Base-by-base conservation (phyloP, 495 filamentous ascomycete genomes). In the Zalerion maritima region DNA sequence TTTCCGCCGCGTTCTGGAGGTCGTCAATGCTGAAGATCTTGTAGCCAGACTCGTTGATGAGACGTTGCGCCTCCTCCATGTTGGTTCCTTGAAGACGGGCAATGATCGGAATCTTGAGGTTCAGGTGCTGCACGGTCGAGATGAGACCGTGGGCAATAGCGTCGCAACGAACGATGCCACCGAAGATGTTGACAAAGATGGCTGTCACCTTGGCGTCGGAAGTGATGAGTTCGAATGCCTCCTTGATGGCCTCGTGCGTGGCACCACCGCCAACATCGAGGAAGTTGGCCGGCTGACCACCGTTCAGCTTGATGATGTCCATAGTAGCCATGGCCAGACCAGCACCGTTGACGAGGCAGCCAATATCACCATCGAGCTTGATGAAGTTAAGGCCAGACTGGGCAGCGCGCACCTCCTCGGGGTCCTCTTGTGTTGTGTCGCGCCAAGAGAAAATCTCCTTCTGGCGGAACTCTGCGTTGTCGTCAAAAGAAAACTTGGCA, bases 241-340 rank as follows among this genome's bases (percentile, higher is more conserved):
- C 75, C 67, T 87, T 82, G 64, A 97, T 97, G 38, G 89, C 89
- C 43, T 82, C 78, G 8, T 87, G 83, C 32, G 89, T 97, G 37
- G 89, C 89, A 63, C 89, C 89, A 53, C 89, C 89, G 41, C 89
- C 89, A 38, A 96, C 91, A 52, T 97, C 89, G 35, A 97, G 69
- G 78, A 97, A 97, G 70, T 97, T 97, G 35, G 89, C 89, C 30
- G 89, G 89, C 47, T 69, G 67, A 29, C 89, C 89, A 47, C 89
- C 89, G 63, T 97, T 97, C 16, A 97, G 73, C 71, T 97, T 97
- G 71, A 97, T 97, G 61, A 97, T 96, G 58, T 97, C 89, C 89
- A 97, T 97, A 43, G 89, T 97, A 32, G 89, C 89, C 89, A 97
- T 97, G 52, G 89, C 89, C 34, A 97, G 78, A 64, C 89, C 89